These are phyloP conservation scores for Lipomyces orientalis DNA, from an alignment of 805 yeast genomes.

Conservation along the genomic window DNA sequence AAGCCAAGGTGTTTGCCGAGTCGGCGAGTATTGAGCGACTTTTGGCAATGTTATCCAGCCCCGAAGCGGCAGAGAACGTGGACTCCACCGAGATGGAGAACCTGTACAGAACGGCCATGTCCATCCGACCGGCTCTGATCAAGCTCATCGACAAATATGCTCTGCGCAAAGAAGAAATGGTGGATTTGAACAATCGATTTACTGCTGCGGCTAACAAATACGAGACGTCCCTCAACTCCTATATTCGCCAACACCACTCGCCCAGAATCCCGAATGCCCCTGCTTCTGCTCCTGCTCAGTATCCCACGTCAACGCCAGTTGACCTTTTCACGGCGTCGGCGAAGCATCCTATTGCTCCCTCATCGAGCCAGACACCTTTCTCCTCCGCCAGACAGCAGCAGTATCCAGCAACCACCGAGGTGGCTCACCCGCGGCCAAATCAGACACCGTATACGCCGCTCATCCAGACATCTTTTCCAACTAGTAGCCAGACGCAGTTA, in stretches of 20 bases:
- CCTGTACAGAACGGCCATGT: slow-evolving; percentile 72
- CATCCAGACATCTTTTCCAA: background rate
- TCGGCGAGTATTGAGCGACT: slow-evolving; percentile 71
- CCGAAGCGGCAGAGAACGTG: slow-evolving; percentile 48
- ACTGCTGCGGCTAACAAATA: slow-evolving; percentile 71
- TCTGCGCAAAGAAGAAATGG: slow-evolving; percentile 75
- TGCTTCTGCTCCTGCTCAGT: background rate
- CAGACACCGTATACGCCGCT: background rate
- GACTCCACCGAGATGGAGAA: slow-evolving; percentile 72
- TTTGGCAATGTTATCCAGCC: slow-evolving; percentile 58
- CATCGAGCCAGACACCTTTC: background rate
- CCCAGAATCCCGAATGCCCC: background rate
- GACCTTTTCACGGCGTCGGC: background rate
- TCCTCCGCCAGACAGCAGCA: background rate
- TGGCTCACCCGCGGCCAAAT: background rate
- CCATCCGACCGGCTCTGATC: slow-evolving; percentile 76
- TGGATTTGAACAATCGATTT: slow-evolving; percentile 71
- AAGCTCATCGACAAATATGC: slow-evolving; percentile 78
- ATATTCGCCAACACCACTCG: slow-evolving; percentile 38
- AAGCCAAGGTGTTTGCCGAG: slow-evolving; percentile 59
- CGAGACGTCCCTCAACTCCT: slow-evolving; percentile 69
- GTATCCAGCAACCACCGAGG: background rate
- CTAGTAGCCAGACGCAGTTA: background rate
- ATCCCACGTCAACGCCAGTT: background rate
- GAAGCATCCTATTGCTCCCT: background rate